Evolutionary conservation across 305 asterid genomes (phyloP), one percentile per base, ranked within the genome.

Genomic region (Solanum hybrid): DNA sequence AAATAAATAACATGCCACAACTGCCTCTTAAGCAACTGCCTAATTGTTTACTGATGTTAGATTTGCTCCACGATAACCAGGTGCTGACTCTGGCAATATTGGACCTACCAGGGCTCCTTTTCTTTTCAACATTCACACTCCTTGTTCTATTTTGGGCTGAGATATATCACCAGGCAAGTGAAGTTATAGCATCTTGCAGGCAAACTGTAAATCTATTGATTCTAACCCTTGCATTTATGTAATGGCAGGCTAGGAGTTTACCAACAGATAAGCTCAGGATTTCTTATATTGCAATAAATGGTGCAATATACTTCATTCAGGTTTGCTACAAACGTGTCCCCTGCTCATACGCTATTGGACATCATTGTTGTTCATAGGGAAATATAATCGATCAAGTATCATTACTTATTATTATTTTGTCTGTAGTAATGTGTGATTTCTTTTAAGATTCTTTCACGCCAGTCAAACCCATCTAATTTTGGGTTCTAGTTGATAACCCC

Each of bases 81-180:
- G 98, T 94, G 88, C 91, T 95, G 87, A 92, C 95, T 71, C 89
- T 91, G 93, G 89, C 94, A 77, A 92, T 96, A 77, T 91, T 97
- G 93, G 98, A 97, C 92, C 95, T 97, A 91, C 99, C 99, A 89
- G 98, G 96, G 88, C 90, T 97, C 91, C 95, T 97, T 87, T 97
- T 97, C 94, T 96, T 97, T 94, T 97, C 99, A 75, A 95, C 99
- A 51, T 97, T 95, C 89, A 94, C 98, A 26, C 99, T 97, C 90
- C 99, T 97, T 89, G 98, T 95, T 89, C 96, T 97, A 90, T 97
- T 96, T 89, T 95, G 99, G 99, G 99, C 99, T 18, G 99, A 97
- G 95, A 96, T 97, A 92, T 97, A 97, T 92, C 98, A 97, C 92
- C 99, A 97, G 98, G 99, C 95, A 91, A 90, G 93, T 91, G 51